Conservation (phyloP, 305 asterid species). For the Fraxinus albicans region DNA sequence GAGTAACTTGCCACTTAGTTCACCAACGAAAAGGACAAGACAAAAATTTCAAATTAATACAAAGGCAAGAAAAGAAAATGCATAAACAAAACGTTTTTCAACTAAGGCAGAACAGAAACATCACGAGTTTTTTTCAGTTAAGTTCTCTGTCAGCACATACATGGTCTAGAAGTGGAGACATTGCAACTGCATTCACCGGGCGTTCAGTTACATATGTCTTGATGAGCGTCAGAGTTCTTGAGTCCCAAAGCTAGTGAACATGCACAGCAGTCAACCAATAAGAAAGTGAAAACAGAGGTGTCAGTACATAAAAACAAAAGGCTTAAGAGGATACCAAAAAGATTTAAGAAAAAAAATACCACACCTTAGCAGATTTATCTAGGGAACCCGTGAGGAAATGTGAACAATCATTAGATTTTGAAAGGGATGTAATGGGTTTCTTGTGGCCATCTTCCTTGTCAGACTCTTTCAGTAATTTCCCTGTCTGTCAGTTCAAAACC, state of each 20-base stretch:
- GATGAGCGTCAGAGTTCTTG: conserved; percentile 66
- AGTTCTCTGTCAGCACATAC: conserved; percentile 41
- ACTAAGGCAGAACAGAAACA: background rate
- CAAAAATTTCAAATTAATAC: background rate
- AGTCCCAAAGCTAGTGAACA: conserved; percentile 81
- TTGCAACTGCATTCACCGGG: conserved; percentile 88
- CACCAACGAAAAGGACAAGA: background rate
- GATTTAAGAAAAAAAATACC: background rate
- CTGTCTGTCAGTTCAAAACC: conserved; percentile 49
- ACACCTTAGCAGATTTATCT: conserved; percentile 91
- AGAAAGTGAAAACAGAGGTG: conserved; percentile 15
- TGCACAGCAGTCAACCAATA: conserved; percentile 13
- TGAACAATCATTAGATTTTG: conserved; percentile 66
- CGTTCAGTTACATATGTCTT: conserved; percentile 77
- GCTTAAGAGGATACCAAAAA: background rate
- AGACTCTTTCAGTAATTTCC: conserved; percentile 65
- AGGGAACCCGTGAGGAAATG: conserved; percentile 88
- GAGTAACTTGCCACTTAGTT: background rate
- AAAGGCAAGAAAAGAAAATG: background rate
- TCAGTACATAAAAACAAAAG: background rate
- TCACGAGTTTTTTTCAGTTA: background rate
- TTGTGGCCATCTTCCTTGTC: conserved; percentile 76
- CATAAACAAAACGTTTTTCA: background rate
- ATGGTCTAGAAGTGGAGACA: conserved; percentile 91
- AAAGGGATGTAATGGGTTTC: conserved; percentile 72